Percentiles rank a stretch among this genome's conserved stretches.
Conservation (phyloP, 345 rosid genomes). For the Boechera divaricarpa region DNA sequence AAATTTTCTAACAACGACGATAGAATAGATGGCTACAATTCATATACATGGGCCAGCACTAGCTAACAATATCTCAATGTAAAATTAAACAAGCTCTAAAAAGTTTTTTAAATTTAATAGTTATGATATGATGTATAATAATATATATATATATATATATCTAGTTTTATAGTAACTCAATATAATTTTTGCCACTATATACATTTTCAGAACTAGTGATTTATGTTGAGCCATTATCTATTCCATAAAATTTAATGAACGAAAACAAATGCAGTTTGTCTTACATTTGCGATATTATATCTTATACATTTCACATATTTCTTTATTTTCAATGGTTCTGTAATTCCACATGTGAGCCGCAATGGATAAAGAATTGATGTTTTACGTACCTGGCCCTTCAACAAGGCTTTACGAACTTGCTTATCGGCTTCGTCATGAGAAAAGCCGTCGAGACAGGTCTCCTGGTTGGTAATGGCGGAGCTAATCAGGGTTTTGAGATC, state of each 20-base stretch:
- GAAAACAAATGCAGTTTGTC: slow-evolving; percentile 17
- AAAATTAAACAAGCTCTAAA: slow-evolving; percentile 1
- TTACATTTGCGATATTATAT: background rate
- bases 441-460: slow-evolving; percentile 91
- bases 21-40: slow-evolving; percentile 24
- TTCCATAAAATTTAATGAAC: background rate
- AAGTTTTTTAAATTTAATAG: background rate
- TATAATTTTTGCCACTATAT: background rate
- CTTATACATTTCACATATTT: background rate
- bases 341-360: background rate
- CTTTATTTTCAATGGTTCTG: background rate
- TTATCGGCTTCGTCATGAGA: slow-evolving; percentile 70
- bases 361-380: background rate
- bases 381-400: slow-evolving; percentile 49
- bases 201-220: background rate
- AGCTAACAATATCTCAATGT: slow-evolving; percentile 26
- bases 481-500: slow-evolving; percentile 84
- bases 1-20: slow-evolving; percentile 2
- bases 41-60: slow-evolving; percentile 19
- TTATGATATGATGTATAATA: slow-evolving; percentile 11
- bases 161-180: slow-evolving; percentile 6
- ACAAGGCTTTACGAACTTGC: slow-evolving; percentile 52
- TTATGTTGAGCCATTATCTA: background rate
- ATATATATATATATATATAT: no score
- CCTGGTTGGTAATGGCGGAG: slow-evolving; percentile 91